Percentiles rank a stretch among this genome's conserved stretches.
Conservation (phyloP, 306 rosid species). For the Acacia acuminata region DNA sequence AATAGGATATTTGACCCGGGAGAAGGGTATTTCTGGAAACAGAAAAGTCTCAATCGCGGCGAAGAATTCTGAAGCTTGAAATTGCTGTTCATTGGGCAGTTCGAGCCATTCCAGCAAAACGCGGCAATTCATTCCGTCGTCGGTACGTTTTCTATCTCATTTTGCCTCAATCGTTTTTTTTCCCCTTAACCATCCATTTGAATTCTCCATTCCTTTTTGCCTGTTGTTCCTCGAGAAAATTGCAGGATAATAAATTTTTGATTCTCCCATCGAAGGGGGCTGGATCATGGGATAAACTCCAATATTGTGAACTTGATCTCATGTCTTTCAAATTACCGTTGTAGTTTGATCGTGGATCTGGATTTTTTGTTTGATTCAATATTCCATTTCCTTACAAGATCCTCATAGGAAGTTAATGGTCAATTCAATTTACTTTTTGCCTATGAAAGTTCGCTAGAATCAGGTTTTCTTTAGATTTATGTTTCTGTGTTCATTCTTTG, state of each 20-base stretch:
- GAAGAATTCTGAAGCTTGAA: background rate
- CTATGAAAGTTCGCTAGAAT: background rate
- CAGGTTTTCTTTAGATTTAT: background rate
- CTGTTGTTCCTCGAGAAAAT: constrained; percentile 21
- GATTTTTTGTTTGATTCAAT: constrained; percentile 5
- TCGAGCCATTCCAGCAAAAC: constrained; percentile 10
- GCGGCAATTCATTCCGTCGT: background rate
- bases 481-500: background rate
- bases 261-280: background rate
- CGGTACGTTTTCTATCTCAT: background rate
- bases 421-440: background rate
- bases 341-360: background rate
- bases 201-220: background rate
- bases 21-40: constrained; percentile 12
- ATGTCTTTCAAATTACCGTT: background rate
- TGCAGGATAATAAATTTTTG: constrained; percentile 7
- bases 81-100: background rate
- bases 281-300: background rate
- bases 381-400: background rate
- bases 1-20: background rate
- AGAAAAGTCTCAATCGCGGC: background rate
- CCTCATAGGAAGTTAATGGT: background rate
- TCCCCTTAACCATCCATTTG: background rate
- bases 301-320: background rate
- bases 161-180: background rate